Base-by-base conservation (phyloP, 495 filamentous ascomycete genomes). In the Trichoderma reesei region DNA sequence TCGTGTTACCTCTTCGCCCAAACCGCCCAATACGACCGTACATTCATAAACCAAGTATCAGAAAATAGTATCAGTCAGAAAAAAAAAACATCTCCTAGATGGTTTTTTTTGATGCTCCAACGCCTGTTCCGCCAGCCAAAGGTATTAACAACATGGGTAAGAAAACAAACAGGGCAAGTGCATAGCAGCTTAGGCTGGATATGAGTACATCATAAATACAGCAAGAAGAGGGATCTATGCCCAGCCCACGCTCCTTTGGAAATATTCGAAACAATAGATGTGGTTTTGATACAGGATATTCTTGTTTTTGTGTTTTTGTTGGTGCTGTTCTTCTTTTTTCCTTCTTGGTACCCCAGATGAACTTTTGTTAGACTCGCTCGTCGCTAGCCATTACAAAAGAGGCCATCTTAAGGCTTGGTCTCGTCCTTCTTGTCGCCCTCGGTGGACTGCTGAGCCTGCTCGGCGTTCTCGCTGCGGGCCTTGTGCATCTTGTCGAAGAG, bases 401-500 rank as follows among this genome's bases (percentile, higher is more conserved):
- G 60, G 33, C 8, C 42, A 9, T 16, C 60, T 81, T 72, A 79
- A 63, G 73, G 73, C 76, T 83, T 83, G 78, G 74, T 71, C 72
- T 80, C 77, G 59, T 79, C 78, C 84, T 96, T 94, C 81, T 91
- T 95, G 85, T 97, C 91, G 66, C 88, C 86, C 78, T 93, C 88
- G 65, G 84, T 78, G 75, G 84, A 75, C 63, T 72, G 63, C 65
- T 72, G 77, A 75, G 84, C 74, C 63, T 72, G 63, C 65, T 72
- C 67, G 62, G 76, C 69, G 7, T 76, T 71, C 82, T 92, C 90
- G 68, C 76, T 70, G 67, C 90, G 85, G 60, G 95, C 91, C 83
- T 95, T 95, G 87, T 98, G 94, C 91, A 98, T 96, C 88, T 98
- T 96, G 82, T 98, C 94, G 78, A 98, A 98, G 68, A 98, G 86